Base-by-base conservation (phyloP, 495 filamentous ascomycete species). In the Physcia stellaris region DNA sequence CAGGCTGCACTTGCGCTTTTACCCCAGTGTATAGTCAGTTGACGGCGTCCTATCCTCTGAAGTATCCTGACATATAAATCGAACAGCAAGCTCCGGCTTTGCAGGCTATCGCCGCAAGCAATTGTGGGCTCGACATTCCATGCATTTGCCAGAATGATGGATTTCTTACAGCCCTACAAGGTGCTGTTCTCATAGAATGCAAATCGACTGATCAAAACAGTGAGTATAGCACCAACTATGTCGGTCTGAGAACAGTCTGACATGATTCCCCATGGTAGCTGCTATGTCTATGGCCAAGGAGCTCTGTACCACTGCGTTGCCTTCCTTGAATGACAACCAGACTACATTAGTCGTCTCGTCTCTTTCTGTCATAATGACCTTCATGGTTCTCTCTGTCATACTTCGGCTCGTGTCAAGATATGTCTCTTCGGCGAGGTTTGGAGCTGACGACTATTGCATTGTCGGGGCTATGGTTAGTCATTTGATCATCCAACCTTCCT, bases 401-500 rank as follows among this genome's bases (percentile, higher is more conserved):
- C 36, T 62, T 7, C 57, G 59, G 1, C 37, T 62, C 10, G 4
- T 53, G 27, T 50, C 54, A 0, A 23, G 59, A 16, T 46, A 40
- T 22, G 32, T 62, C 27, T 59, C 45, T 6, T 52, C 56, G 0
- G 47, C 43, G 16, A 47, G 24, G 17, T 40, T 59, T 12, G 55
- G 54, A 16, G 34, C 55, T 35, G 59, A 62, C 37, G 59, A 62
- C 41, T 60, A 52, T 37, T 41, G 60, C 40, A 62, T 62, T 35
- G 19, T 62, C 4, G 33, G 56, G 20, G 57, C 59, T 27, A 35
- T 62, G 49, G 53, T 60, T 43, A 30, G 26, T 30, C 28, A 32
- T 40, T 22, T 19, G 7, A 7, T 13, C 9, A 28, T 28, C 26
- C 13, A 28, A 28, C 13, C 26, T 28, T 28, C 9, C 26, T 28